A percentile compares a stretch with the other conserved stretches of the same genome.
Conservation (phyloP, 208 protist species). For the Trypanosomatidae sp. region DNA sequence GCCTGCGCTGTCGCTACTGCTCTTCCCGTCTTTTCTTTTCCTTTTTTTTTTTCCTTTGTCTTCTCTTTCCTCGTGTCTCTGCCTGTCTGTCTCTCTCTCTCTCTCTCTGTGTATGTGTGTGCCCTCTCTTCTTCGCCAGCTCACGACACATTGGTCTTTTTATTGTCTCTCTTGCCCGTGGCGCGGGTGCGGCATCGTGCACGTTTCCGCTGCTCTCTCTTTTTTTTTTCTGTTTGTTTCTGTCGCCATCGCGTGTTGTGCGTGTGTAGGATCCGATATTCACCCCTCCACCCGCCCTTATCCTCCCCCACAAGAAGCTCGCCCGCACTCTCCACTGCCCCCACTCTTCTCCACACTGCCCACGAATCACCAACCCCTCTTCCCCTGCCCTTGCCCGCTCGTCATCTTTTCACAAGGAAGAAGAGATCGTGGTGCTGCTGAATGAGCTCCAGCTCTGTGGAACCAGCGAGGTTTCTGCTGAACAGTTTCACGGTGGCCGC, state of each 20-base stretch:
- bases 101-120: neutral
- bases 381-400: neutral
- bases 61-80: neutral
- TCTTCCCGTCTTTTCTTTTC: neutral
- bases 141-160: no score
- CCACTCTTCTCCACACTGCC: neutral
- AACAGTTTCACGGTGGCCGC: slow-evolving; percentile 25
- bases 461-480: slow-evolving; percentile 23
- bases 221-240: neutral
- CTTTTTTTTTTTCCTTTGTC: neutral
- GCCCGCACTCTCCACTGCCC: neutral
- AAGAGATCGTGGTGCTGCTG: neutral
- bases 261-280: neutral
- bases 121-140: neutral
- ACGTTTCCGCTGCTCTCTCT: neutral
- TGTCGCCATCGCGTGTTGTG: neutral
- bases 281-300: neutral
- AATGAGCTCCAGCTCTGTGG: slow-evolving; percentile 14
- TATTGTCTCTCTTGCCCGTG: neutral
- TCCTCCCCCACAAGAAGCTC: neutral
- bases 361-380: neutral
- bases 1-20: neutral
- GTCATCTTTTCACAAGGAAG: neutral
- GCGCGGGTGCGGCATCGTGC: neutral
- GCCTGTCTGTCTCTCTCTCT: neutral